phyloP scores from a whole-genome alignment of 2,329 filamentous ascomycete species.

The Thelonectria discophora region DNA sequence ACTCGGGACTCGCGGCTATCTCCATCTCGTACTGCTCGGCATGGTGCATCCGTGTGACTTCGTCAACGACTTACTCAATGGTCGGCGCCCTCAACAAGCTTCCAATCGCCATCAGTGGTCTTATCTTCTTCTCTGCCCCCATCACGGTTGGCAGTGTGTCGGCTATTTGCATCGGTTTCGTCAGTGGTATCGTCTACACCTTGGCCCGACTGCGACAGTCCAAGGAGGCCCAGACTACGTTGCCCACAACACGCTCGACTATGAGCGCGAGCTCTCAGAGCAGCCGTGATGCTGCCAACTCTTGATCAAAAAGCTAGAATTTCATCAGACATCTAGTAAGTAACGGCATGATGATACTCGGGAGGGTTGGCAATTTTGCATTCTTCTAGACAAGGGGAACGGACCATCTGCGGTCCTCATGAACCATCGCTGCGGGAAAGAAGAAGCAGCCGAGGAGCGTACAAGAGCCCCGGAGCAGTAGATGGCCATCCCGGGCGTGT shows the following conservation, averaged over 20 bases:
- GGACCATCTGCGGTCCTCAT: not conserved
- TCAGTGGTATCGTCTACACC: constrained; percentile 91
- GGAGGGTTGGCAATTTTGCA: not conserved
- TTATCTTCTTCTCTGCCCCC: constrained; percentile 94
- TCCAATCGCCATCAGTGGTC: constrained; percentile 88
- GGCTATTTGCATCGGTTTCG: constrained; percentile 89
- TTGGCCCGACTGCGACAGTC: constrained; percentile 73
- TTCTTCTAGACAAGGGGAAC: not conserved
- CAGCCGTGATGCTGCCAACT: constrained; percentile 83
- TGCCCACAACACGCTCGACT: constrained; percentile 71
- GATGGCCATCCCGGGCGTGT: constrained; percentile 18
- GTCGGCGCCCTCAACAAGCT: constrained; percentile 98
- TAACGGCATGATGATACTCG: not conserved
- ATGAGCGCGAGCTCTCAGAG: constrained; percentile 94
- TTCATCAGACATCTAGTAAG: not conserved
- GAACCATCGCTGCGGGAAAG: not conserved
- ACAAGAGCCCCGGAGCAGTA: not conserved
- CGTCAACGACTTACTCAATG: constrained; percentile 98
- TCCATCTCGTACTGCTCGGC: constrained; percentile 99
- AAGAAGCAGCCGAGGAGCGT: not conserved
- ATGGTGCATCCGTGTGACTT: constrained; percentile 98
- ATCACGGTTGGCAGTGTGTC: constrained; percentile 92
- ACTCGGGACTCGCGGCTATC: constrained; percentile 91
- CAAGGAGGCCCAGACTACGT: constrained; percentile 68
- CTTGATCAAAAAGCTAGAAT: constrained; percentile 30